Conservation (phyloP, 2,329 filamentous ascomycete species). For the Verticillium zaregamsianum region DNA sequence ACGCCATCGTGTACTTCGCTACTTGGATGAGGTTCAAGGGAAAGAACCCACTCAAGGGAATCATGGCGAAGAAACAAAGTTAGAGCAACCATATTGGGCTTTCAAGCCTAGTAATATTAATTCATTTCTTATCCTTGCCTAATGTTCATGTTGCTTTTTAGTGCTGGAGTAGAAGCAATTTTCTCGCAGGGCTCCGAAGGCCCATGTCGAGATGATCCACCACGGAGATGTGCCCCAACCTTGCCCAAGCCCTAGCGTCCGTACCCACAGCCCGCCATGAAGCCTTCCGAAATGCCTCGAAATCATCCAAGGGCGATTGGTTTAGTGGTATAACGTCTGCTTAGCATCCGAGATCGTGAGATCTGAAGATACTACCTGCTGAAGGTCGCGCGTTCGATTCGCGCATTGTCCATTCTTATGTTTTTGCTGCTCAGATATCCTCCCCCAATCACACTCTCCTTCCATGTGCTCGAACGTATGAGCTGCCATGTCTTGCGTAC, state of each 20-base stretch:
- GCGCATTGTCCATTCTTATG: constrained; percentile 1
- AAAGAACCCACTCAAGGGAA: constrained; percentile 29
- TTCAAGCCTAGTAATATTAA: background rate
- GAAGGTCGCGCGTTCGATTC: constrained; percentile 4
- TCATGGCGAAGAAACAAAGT: constrained; percentile 19
- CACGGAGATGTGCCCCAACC: background rate
- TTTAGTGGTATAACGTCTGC: constrained; percentile 4
- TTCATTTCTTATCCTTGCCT: background rate
- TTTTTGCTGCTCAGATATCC: background rate
- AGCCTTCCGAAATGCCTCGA: background rate
- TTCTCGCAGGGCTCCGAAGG: background rate
- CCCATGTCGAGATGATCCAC: background rate
- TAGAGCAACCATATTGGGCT: background rate
- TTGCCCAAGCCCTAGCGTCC: background rate
- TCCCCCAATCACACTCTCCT: too few relatives aligned
- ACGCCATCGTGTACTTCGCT: constrained; percentile 29
- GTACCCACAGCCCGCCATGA: background rate
- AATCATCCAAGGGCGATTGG: background rate
- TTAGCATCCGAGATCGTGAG: background rate
- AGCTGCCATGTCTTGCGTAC: too few relatives aligned
- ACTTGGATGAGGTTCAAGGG: constrained; percentile 35
- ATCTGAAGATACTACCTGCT: background rate
- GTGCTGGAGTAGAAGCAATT: background rate
- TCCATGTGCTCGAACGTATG: too few relatives aligned
- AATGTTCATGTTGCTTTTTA: background rate